Conservation (phyloP, 257 asterid species). For the Apocynum venetum region DNA sequence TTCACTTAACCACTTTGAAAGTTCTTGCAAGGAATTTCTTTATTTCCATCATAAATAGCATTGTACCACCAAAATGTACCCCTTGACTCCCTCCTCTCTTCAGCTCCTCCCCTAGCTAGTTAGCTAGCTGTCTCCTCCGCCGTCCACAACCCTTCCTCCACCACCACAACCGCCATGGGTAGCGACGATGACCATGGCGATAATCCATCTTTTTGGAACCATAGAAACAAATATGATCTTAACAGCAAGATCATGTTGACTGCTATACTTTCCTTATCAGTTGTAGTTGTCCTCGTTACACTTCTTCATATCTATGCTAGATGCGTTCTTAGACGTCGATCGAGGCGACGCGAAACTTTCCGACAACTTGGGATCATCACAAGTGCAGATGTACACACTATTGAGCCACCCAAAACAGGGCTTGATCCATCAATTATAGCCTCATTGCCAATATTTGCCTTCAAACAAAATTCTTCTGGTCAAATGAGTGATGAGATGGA, state of each 20-base stretch:
- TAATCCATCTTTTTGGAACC: not conserved
- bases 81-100: not conserved
- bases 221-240: slow-evolving; percentile 17
- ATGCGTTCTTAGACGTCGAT: slow-evolving; percentile 60
- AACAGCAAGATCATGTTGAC: slow-evolving; percentile 67
- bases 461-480: slow-evolving; percentile 15
- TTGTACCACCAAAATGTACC: not conserved
- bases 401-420: slow-evolving; percentile 48
- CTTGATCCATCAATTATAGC: slow-evolving; percentile 52
- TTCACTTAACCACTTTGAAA: too few species aligned
- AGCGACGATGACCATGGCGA: slow-evolving; percentile 22
- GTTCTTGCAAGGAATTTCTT: too few species aligned
- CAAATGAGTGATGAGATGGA: not conserved
- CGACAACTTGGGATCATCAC: slow-evolving; percentile 33
- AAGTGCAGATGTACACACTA: slow-evolving; percentile 12
- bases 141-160: not conserved
- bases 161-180: slow-evolving; percentile 30
- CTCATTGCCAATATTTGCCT: slow-evolving; percentile 43
- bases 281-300: slow-evolving; percentile 50
- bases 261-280: slow-evolving; percentile 60
- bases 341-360: slow-evolving; percentile 48
- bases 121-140: not conserved
- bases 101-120: not conserved
- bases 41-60: not conserved
- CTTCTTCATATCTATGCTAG: slow-evolving; percentile 72